Evolutionary conservation across 306 rosid species (phyloP), one percentile per base, ranked within the genome.

Genomic region (Castanospermum australe): DNA sequence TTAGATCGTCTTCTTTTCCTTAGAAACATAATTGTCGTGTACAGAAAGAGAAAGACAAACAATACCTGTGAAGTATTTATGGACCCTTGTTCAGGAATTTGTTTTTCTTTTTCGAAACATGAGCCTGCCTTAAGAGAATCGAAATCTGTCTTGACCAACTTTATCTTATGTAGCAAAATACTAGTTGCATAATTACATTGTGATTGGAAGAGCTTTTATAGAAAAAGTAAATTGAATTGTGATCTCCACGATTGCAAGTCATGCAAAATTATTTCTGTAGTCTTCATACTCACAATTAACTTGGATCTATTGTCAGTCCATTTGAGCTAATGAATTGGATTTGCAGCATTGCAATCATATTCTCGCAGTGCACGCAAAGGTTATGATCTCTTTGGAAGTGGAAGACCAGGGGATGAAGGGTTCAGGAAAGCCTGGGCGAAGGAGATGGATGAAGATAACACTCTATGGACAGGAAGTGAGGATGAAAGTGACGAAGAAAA

Each of bases 381-480:
- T 54, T 93, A 90, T 78, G 84, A 88, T 82, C 93, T 93, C 73
- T 91, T 93, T 82, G 93, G 94, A 38, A 85, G 73, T 17, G 82
- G 67, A 57, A 83, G 69, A 59, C 94, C 88, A 0, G 97, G 98
- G 17, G 88, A 86, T 70, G 81, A 87, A 78, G 87, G 86, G 11
- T 91, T 93, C 57, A 88, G 91, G 81, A 84, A 88, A 83, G 47
- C 94, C 8, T 91, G 94, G 98, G 84, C 86, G 10, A 86, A 87
- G 74, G 92, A 89, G 77, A 87, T 88, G 94, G 89, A 82, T n/a
- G 97, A 93, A 83, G 94, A 91, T 18, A 73, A 81, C 79, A 64
- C 81, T 80, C 64, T 88, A 33, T 93, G 98, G 97, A 91, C 92
- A 0, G 93, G 86, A 39, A 93, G 94, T 74, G 98, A 93, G 66